Conservation (phyloP, 208 protist genomes). For the Leishmania amazonensis region DNA sequence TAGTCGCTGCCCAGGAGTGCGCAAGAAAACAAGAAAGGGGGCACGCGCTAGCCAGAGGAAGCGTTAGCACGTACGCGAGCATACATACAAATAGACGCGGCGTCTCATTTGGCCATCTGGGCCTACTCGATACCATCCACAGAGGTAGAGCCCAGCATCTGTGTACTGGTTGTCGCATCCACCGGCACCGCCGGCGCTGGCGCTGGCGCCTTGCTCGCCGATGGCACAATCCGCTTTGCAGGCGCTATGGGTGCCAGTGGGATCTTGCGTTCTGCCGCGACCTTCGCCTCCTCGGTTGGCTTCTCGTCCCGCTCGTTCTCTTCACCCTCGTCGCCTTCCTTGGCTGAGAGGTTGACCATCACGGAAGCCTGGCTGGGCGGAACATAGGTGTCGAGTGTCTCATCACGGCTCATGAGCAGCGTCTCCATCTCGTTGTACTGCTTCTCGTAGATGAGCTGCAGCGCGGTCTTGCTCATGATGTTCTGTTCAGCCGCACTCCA, state of each 20-base stretch:
- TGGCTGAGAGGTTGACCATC: constrained; percentile 21
- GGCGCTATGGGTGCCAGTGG: not conserved
- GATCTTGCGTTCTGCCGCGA: not conserved
- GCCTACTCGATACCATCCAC: constrained; percentile 70
- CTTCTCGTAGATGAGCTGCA: constrained; percentile 85
- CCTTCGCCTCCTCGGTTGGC: constrained; percentile 1
- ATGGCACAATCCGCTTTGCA: not conserved
- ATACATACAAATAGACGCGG: not conserved
- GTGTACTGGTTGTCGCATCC: constrained; percentile 29
- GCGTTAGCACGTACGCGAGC: not conserved
- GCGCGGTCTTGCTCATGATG: constrained; percentile 58
- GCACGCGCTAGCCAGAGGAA: not conserved
- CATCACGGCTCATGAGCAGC: constrained; percentile 75
- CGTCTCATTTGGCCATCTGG: constrained; percentile 5
- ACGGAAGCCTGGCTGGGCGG: constrained; percentile 24
- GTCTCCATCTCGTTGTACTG: constrained; percentile 84
- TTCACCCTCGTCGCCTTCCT: constrained; percentile 8
- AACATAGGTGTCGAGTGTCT: constrained; percentile 61
- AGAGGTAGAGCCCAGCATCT: constrained; percentile 62
- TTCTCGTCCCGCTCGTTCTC: not conserved
- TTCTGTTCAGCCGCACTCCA: constrained; percentile 68
- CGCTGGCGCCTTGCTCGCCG: not conserved
- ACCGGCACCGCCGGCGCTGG: not conserved
- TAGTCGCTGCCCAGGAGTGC: not conserved
- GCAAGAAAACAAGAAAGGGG: not conserved